Evolutionary conservation across 2,329 filamentous ascomycete species (phyloP).

Genomic region (Harringtonia aguacate): DNA sequence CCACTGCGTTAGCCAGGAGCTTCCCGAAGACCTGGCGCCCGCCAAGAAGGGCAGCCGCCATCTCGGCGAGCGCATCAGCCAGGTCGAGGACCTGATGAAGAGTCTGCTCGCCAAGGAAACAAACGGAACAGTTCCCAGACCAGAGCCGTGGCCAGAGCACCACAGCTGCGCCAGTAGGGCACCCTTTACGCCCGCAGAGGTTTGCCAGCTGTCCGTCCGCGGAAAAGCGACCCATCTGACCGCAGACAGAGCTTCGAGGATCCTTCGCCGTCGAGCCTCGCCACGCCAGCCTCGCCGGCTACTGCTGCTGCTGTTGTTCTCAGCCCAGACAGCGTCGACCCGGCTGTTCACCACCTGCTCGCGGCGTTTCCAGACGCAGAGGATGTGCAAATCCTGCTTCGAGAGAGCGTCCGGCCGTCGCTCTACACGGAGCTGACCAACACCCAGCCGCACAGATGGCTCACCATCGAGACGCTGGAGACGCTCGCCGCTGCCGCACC

Average conservation of each 20-base stretch:
- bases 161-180: not conserved
- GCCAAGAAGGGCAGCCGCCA: constrained; percentile 17
- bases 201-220: too few species aligned
- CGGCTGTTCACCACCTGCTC: not conserved
- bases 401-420: not conserved
- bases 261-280: too few species aligned
- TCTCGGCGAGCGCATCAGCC: constrained; percentile 6
- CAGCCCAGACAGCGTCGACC: not conserved
- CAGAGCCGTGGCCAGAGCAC: not conserved
- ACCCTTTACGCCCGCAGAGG: too few species aligned
- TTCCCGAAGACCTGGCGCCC: constrained; percentile 18
- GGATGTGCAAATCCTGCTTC: constrained; percentile 9
- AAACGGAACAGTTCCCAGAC: not conserved
- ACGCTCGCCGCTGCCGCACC: not conserved
- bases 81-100: constrained; percentile 3
- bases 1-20: constrained; percentile 35
- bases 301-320: too few species aligned
- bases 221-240: too few species aligned
- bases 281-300: too few species aligned
- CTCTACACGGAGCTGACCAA: not conserved
- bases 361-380: not conserved
- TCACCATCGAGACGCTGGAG: not conserved
- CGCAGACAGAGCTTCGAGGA: too few species aligned
- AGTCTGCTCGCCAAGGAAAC: not conserved
- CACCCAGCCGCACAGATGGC: not conserved